Evolutionary conservation across 257 asterid species (phyloP), one percentile per base, ranked within the genome.

Genomic region (Lycium barbarum): DNA sequence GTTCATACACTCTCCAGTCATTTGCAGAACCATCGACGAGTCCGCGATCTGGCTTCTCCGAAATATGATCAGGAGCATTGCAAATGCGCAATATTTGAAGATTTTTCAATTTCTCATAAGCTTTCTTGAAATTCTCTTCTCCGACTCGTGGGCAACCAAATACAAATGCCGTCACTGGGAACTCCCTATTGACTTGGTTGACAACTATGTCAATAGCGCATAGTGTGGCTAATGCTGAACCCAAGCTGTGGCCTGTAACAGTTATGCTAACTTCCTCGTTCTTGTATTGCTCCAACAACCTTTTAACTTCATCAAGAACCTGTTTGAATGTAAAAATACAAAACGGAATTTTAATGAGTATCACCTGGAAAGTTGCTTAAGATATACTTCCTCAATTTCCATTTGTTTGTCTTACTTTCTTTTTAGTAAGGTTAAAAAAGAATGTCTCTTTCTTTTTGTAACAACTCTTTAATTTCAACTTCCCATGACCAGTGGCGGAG

Each of bases 161-260:
- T 6, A 51, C 85, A 9, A 95, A 88, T 58, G 93, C 94, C 1
- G 98, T 91, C 8, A 93, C 98, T 1, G 94, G 98, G 82, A 91
- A 93, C 0, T 83, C 74, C 85, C 91, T 94, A 84, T 93, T 94
- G 93, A 88, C 85, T 6, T 91, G 90, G 35, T 94, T 92, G 47
- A 73, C 36, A 3, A 90, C 91, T 45, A 95, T 92, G 87, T 95
- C 98, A 0, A 85, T 88, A 11, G 96, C 98, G 35, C 88, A 93
- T 70, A 95, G 83, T 26, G 97, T 93, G 9, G 93, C 87, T 1
- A 95, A 83, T 7, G 98, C 92, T 0, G 97, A 97, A 0, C 99
- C 99, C 79, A 95, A 85, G 70, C 99, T 94, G 90, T 95, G 99
- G 1, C 98, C 99, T 6, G 93, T 89, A 9, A 94, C 70, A 6